phyloP scores from a whole-genome alignment of 805 yeast species.

The Zygosaccharomyces bailii region DNA sequence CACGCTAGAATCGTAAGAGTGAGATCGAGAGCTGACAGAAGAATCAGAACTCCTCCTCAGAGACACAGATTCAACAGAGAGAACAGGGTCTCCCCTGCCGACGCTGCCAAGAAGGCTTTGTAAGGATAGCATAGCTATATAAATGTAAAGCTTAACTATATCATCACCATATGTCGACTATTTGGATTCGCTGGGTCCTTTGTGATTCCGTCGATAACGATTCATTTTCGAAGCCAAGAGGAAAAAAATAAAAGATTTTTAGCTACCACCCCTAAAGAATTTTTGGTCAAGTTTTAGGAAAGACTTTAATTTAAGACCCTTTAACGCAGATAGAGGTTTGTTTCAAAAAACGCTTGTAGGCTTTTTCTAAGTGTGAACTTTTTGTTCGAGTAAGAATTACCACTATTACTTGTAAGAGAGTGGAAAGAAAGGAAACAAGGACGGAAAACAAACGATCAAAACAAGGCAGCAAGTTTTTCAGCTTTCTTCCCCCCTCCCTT shows the following conservation, averaged over 20 bases:
- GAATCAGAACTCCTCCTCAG: conserved; percentile 97
- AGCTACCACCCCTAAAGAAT: conserved; percentile 7
- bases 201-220: conserved; percentile 3
- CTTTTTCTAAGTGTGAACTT: neutral
- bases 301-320: neutral
- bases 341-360: neutral
- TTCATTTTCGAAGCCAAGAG: neutral
- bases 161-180: neutral
- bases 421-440: neutral
- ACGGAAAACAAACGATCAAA: neutral
- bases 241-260: conserved; percentile 9
- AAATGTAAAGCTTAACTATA: conserved; percentile 6
- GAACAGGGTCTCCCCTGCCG: conserved; percentile 94
- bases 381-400: neutral
- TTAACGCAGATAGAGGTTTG: neutral
- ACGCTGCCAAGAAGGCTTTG: conserved; percentile 93
- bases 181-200: neutral
- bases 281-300: neutral
- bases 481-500: neutral
- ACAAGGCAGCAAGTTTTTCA: neutral
- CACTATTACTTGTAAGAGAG: neutral
- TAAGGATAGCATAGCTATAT: conserved; percentile 30
- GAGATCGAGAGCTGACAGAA: conserved; percentile 98
- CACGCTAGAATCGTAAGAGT: conserved; percentile 99
- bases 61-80: conserved; percentile 98